Evolutionary conservation across 2,329 filamentous ascomycete genomes (phyloP).

Genomic region (Fusarium sterilihyphosum): DNA sequence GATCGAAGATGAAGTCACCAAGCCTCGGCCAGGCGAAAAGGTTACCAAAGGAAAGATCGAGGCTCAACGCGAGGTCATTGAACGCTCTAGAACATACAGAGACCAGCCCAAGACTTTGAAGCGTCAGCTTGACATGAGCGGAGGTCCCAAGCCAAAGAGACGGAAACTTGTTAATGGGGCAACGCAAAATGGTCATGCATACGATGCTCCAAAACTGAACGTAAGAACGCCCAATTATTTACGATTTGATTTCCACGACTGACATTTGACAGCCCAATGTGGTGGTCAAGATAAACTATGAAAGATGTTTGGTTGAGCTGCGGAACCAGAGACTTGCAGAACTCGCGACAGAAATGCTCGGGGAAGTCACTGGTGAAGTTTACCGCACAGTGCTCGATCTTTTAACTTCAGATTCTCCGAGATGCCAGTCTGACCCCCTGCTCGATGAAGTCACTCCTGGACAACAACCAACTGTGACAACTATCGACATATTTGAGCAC

Average conservation of each 20-base stretch:
- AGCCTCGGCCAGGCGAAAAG: conserved; percentile 55
- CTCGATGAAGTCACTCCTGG: conserved; percentile 47
- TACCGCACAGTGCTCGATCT: conserved; percentile 78
- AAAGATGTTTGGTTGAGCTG: conserved; percentile 83
- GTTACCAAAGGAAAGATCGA: conserved; percentile 72
- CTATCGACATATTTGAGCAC: conserved; percentile 65
- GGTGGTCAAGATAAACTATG: conserved; percentile 82
- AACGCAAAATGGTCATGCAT: conserved; percentile 45
- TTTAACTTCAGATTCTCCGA: conserved; percentile 73
- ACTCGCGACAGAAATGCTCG: conserved; percentile 76
- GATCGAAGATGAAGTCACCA: conserved; percentile 70
- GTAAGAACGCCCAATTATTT: conserved; percentile 53
- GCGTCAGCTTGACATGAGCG: conserved; percentile 58
- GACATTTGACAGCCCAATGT: conserved; percentile 68
- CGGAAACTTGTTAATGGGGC: conserved; percentile 64
- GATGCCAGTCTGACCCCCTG: conserved; percentile 70
- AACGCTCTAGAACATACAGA: conserved; percentile 63
- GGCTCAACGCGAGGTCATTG: conserved; percentile 65
- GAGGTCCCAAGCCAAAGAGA: conserved; percentile 58
- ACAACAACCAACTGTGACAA: conserved; percentile 57
- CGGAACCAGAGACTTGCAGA: conserved; percentile 81
- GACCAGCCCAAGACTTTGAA: conserved; percentile 63
- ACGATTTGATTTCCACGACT: conserved; percentile 32
- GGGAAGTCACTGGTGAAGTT: conserved; percentile 78
- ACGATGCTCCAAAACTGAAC: conserved; percentile 61